phyloP scores from a whole-genome alignment of 768 basidiomycete species.

The Tephrocybe sp. region DNA sequence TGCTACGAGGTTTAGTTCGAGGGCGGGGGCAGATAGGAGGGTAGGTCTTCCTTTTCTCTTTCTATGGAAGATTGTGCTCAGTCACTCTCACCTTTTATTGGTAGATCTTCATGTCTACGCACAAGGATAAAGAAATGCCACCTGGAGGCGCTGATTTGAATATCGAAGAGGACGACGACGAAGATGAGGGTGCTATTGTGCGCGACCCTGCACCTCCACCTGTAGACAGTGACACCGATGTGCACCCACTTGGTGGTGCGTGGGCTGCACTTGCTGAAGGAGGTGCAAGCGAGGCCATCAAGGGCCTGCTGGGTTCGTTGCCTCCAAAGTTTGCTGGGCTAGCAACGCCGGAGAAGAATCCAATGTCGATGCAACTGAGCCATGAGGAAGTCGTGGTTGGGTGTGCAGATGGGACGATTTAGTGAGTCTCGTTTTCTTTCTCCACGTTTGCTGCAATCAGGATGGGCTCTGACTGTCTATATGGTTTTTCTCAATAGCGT shows the following conservation, averaged over 20 bases:
- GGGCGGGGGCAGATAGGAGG: slow-evolving; percentile 77
- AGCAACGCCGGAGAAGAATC: slow-evolving; percentile 88
- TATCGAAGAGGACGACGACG: neutral
- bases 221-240: slow-evolving; percentile 26
- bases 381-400: slow-evolving; percentile 91
- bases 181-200: neutral
- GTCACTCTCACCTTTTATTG: neutral
- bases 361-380: slow-evolving; percentile 90
- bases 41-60: slow-evolving; percentile 33
- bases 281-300: slow-evolving; percentile 36
- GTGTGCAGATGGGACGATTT: slow-evolving; percentile 88
- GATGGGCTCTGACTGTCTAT: too few relatives aligned
- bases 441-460: slow-evolving; percentile 13
- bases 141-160: neutral
- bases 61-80: slow-evolving; percentile 3
- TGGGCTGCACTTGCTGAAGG: slow-evolving; percentile 64
- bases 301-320: slow-evolving; percentile 59
- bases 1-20: slow-evolving; percentile 82
- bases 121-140: slow-evolving; percentile 27
- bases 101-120: slow-evolving; percentile 83
- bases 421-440: slow-evolving; percentile 49
- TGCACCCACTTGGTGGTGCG: slow-evolving; percentile 67
- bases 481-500: too few relatives aligned
- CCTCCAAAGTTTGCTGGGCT: slow-evolving; percentile 74
- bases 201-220: neutral